Evolutionary conservation across 495 filamentous ascomycete genomes (phyloP), one percentile per base, ranked within the genome.

Genomic region (Alectoria sarmentosa): DNA sequence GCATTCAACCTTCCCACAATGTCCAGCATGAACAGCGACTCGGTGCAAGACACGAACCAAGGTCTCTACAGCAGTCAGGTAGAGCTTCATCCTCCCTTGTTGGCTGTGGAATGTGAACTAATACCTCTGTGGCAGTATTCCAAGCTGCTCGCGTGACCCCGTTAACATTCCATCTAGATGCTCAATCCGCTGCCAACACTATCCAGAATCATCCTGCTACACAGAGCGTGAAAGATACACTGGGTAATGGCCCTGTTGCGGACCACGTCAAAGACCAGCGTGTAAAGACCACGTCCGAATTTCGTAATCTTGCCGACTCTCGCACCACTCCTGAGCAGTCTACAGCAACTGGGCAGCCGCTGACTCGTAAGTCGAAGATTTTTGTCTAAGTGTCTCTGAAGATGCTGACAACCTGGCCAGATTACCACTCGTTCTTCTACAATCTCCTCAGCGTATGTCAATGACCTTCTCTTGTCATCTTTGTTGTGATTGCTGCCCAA

Each of bases 361-460:
- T 98, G 78, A 97, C 92, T 21, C 52, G 52, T 55, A 55, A 55
- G 52, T 58, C 89, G 83, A 85, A 83, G 63, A 82, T 77, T 37
- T 30, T 46, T 32, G 46, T 54, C 62, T 15, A 59, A 19, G 21
- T 48, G 17, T 19, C 26, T 36, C 37, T 63, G 26, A 71, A 73
- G 61, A 74, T 58, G 15, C 36, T 55, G 30, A 55, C 30, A 34
- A 5, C 30, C 1, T 34, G 3, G 3, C 15, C 17, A 55, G 60
- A 38, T 61, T 99, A 97, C 76, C 94, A 98, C 78, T 96, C 91
- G 41, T 84, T 97, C 78, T 92, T 98, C 80, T 90, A 90, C 71
- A 90, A 89, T 75, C 82, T 99, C 61, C 76, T 99, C 65, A 88
- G 84, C 78, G 84, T 87, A 73, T 75, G 84, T 79, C 21, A 26